phyloP scores from a whole-genome alignment of 345 rosid species.

The Moringa oleifera region DNA sequence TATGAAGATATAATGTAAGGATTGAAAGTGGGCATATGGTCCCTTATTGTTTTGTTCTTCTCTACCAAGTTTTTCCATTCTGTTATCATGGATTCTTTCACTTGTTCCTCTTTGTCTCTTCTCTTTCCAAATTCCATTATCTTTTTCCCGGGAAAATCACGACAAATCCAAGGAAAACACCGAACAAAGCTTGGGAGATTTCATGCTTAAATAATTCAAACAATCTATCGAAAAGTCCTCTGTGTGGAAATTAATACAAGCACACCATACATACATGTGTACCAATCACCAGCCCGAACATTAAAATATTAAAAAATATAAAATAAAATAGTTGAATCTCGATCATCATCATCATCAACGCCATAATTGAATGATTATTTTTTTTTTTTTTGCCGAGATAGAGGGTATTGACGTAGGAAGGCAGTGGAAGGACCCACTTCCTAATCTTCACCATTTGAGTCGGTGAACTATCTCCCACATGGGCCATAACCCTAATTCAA shows the following conservation, averaged over 20 bases:
- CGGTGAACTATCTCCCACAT: constrained; percentile 18
- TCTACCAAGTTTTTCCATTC: constrained; percentile 11
- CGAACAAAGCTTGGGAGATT: constrained; percentile 7
- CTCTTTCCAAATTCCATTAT: constrained; percentile 13
- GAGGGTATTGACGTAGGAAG: not conserved
- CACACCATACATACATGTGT: constrained; percentile 9
- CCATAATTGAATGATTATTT: constrained; percentile 3
- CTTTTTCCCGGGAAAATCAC: constrained; percentile 21
- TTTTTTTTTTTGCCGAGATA: not conserved
- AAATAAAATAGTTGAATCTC: constrained; percentile 6
- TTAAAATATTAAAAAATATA: no score
- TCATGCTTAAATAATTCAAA: constrained; percentile 6
- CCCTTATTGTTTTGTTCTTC: not conserved
- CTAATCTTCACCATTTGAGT: constrained; percentile 11
- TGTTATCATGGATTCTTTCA: constrained; percentile 14
- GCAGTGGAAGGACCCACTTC: constrained; percentile 6
- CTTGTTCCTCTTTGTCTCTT: constrained; percentile 25
- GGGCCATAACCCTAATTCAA: constrained; percentile 2
- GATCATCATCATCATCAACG: constrained; percentile 7
- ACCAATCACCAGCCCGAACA: constrained; percentile 1
- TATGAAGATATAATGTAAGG: not conserved
- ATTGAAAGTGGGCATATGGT: constrained; percentile 12
- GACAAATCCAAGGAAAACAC: constrained; percentile 8
- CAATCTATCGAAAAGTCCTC: constrained; percentile 4
- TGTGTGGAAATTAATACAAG: constrained; percentile 11